Evolutionary conservation across 306 rosid genomes (phyloP), one percentile per base, ranked within the genome.

Genomic region (Citrullus colocynthis): DNA sequence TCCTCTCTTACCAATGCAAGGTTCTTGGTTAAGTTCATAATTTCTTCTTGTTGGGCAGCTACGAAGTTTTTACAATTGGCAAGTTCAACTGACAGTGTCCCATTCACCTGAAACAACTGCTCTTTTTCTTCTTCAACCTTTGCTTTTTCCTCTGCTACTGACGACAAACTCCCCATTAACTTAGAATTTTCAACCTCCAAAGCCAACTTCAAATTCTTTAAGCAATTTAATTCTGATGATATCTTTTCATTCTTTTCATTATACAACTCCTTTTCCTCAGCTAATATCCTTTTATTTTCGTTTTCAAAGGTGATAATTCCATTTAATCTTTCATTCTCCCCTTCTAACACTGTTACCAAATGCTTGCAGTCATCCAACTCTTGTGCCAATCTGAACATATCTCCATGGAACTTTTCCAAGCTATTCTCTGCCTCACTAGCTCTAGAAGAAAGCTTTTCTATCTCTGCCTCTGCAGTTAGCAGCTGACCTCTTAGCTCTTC

Each of bases 291-390:
- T 85, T 78, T 90, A 81, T 88, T 91, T 75, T 80, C 88, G 28
- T 51, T 82, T 73, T 79, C 76, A 54, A 78, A 86, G 79, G 81
- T 82, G 74, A 95, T 78, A 48, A 83, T 80, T 75, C 82, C 87
- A 66, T 80, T 82, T 80, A 87, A 75, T 77, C 79, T 88, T 77
- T 86, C 89, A 78, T 87, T 90, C 83, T 90, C 97, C 32, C 55
- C 83, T 85, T 88, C 88, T 79, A 89, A 88, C 82, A 80, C 82
- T 80, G 85, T 80, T 79, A 88, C 80, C 83, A 86, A 89, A 75
- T 71, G 69, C 84, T 89, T 89, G 89, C 90, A 86, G 79, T 87
- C 89, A 73, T 85, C 87, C 84, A 95, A 85, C 84, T 95, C 96
- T 34, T 73, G 77, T 77, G 85, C 85, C 77, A 89, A 81, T 77